Evolutionary conservation across 495 filamentous ascomycete species (phyloP), one percentile per base, ranked within the genome.

Genomic region (Xylaria sp.): DNA sequence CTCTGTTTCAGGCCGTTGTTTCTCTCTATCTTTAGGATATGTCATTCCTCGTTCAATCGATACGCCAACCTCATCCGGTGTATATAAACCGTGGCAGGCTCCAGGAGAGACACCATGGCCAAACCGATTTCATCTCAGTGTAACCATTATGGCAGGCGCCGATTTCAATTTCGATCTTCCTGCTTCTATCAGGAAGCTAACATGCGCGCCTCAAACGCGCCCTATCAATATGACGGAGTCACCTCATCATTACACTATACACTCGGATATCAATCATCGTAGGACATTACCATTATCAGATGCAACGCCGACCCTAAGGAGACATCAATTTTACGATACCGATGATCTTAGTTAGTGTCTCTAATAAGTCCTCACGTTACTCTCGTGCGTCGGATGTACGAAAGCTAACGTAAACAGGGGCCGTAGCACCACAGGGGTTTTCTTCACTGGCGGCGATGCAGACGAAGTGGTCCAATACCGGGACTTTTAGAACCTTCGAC

Each of bases 401-500:
- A 19, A 43, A 21, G 8, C 35, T 67, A 57, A 55, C 12, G 5
- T 31, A 14, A 15, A 41, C 3, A 67, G 64, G 26, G 11, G 14
- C 31, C 12, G 9, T 43, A 40, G 48, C 21, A 55, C 64, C 46
- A 26, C 46, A 0, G 33, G 63, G 64, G 1, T 43, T 53, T 6
- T 33, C 48, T 43, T 40, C 46, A n/a, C 26, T 67, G 24, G 64
- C 64, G 24, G 64, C 43, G 14, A 33, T 26, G 33, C 11, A 55
- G 21, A 26, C 19, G 33, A n/a, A 26, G 12, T 53, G 41, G 31
- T 5, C 46, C 21, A 67, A 67, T 8, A 40, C n/a, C 33, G 12
- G 26, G n/a, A 67, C 63, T 11, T 55, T 67, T 40, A 33, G 46
- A 41, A 40, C 48, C 5, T 66, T 66, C 46, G 64, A 67, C 5